These are phyloP conservation scores for Ophiorrhiza pumila DNA, from an alignment of 257 asterid genomes.

Conservation along the genomic window DNA sequence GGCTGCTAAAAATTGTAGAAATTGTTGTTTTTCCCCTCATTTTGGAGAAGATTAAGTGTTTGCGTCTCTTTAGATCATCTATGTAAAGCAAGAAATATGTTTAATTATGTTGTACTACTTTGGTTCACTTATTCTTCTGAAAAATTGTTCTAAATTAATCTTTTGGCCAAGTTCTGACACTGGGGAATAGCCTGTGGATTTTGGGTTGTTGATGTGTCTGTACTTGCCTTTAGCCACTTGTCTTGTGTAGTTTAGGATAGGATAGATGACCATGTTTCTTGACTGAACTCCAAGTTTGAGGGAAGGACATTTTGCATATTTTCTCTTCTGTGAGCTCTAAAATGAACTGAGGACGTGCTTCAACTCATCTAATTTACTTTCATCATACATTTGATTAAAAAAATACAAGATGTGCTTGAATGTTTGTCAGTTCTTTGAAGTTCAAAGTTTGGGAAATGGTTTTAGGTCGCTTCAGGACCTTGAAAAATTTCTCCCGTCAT, in stretches of 20 bases:
- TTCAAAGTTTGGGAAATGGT: background rate
- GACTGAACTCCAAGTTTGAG: background rate
- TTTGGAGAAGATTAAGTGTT: background rate
- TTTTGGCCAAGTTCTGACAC: background rate
- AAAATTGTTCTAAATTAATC: background rate
- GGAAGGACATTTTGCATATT: background rate
- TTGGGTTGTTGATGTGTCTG: background rate
- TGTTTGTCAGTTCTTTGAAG: background rate
- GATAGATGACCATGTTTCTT: background rate
- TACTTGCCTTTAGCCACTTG: background rate
- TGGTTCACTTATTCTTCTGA: background rate
- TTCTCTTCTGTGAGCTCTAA: background rate
- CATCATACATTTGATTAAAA: background rate
- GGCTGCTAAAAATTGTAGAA: background rate
- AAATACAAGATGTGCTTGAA: background rate
- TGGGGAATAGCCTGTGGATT: background rate
- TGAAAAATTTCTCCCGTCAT: background rate
- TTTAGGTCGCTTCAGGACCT: background rate
- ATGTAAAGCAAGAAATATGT: background rate
- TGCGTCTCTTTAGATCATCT: background rate
- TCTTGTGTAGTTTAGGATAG: background rate
- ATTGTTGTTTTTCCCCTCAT: background rate
- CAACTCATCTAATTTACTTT: background rate
- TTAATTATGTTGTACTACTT: background rate
- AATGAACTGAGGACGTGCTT: background rate